Conservation (phyloP, 177 flowering plant genomes). For the Vitis hybrid region DNA sequence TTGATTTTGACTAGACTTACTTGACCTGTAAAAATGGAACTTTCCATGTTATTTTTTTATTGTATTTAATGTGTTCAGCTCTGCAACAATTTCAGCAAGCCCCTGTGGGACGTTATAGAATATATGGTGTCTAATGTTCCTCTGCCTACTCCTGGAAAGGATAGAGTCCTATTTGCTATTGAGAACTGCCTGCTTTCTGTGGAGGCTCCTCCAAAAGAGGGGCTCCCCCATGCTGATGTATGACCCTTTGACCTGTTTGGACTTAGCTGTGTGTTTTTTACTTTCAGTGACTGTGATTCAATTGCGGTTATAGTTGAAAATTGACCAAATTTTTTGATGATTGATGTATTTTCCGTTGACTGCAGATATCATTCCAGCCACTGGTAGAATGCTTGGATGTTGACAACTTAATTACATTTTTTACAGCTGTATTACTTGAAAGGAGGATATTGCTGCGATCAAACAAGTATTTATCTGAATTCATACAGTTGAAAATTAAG, state of each 20-base stretch:
- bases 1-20: neutral
- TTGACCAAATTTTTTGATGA: constrained; percentile 2
- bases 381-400: constrained; percentile 93
- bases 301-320: neutral
- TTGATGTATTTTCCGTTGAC: constrained; percentile 13
- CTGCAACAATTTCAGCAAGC: constrained; percentile 79
- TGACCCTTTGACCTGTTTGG: constrained; percentile 14
- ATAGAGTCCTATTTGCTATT: constrained; percentile 83
- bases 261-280: constrained; percentile 6
- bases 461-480: constrained; percentile 56
- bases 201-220: constrained; percentile 93
- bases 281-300: neutral
- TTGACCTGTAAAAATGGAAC: neutral
- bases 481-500: neutral
- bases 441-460: constrained; percentile 90
- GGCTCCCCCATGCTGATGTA: constrained; percentile 98
- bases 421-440: constrained; percentile 93
- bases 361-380: constrained; percentile 97
- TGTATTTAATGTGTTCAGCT: constrained; percentile 21
- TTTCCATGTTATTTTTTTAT: constrained; percentile 6
- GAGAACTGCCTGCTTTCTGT: constrained; percentile 86
- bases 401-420: constrained; percentile 81
- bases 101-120: constrained; percentile 91
- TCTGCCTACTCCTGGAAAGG: constrained; percentile 91
- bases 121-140: constrained; percentile 82